phyloP scores from a whole-genome alignment of 2,329 filamentous ascomycete genomes.

The Neonectria coccinea region DNA sequence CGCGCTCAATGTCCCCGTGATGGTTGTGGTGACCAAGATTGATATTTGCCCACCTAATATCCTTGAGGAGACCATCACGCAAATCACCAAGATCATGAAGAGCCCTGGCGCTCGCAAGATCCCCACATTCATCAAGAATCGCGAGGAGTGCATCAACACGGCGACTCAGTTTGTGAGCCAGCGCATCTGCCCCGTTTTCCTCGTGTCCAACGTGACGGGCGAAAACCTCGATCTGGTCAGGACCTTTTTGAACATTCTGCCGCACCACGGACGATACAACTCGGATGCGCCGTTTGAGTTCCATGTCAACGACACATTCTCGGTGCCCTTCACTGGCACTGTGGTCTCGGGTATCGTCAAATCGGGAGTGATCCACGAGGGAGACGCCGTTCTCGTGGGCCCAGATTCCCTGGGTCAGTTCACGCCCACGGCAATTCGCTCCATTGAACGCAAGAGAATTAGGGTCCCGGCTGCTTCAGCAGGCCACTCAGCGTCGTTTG shows the following conservation, averaged over 20 bases:
- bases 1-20: conserved; percentile 94
- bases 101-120: conserved; percentile 95
- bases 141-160: conserved; percentile 93
- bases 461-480: conserved; percentile 88
- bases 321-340: conserved; percentile 95
- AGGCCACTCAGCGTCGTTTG: conserved; percentile 93
- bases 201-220: conserved; percentile 97
- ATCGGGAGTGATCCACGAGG: conserved; percentile 85
- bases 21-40: conserved; percentile 98
- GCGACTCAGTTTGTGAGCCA: conserved; percentile 96
- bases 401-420: conserved; percentile 94
- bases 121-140: conserved; percentile 92
- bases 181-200: conserved; percentile 96
- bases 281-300: conserved; percentile 91
- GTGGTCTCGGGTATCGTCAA: conserved; percentile 96
- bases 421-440: conserved; percentile 84
- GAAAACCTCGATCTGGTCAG: conserved; percentile 90
- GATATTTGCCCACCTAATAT: conserved; percentile 98
- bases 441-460: conserved; percentile 95
- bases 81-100: conserved; percentile 93
- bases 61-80: conserved; percentile 89
- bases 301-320: conserved; percentile 97
- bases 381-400: conserved; percentile 89
- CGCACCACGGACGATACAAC: conserved; percentile 94
- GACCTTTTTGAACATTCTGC: conserved; percentile 93